Evolutionary conservation across 2,329 filamentous ascomycete species (phyloP), one percentile per base, ranked within the genome.

Genomic region (Aspergillus alliaceus): DNA sequence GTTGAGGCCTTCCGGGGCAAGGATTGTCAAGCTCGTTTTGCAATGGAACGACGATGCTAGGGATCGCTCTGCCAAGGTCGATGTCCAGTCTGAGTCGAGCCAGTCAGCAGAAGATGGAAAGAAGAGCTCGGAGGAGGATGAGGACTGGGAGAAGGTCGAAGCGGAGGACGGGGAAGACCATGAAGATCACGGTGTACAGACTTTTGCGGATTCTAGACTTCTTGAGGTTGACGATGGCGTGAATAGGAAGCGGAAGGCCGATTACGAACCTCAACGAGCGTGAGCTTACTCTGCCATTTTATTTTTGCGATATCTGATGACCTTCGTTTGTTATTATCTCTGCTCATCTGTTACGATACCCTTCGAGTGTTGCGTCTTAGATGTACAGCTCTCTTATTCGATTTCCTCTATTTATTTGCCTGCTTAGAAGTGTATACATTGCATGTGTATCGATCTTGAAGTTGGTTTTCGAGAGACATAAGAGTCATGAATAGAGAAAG

Each of bases 1-100:
- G 44, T 69, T 88, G 63, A 81, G 78, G 51, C 85, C 85, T 3
- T 75, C 75, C 15, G 82, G 80, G 12, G 85, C 85, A 2, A 79
- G 79, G 57, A 75, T 86, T 37, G 78, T 86, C 42, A 69, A 67
- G 39, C 54, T 77, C 15, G 64, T 69, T 31, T 56, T 77, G n/a
- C 56, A 67, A 12, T 72, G 73, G 72, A 63, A 63, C 6, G 58
- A 69, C 14, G 60, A 63, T 24, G 57, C 24, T 14, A 24, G 22
- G 2, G 40, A 32, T 20, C 18, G 32, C 12, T 11, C 27, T 14
- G 29, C 27, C 5, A 12, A 22, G 22, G n/a, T 6, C n/a, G 27
- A 32, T 18, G 27, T 3, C 11, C 9, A 24, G 18, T 32, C 44
- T n/a, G 14, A 29, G n/a, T 14, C 48, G 4, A 25, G 4, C 9